phyloP scores from a whole-genome alignment of 164 flowering plant genomes.

The Protea cynaroides region DNA sequence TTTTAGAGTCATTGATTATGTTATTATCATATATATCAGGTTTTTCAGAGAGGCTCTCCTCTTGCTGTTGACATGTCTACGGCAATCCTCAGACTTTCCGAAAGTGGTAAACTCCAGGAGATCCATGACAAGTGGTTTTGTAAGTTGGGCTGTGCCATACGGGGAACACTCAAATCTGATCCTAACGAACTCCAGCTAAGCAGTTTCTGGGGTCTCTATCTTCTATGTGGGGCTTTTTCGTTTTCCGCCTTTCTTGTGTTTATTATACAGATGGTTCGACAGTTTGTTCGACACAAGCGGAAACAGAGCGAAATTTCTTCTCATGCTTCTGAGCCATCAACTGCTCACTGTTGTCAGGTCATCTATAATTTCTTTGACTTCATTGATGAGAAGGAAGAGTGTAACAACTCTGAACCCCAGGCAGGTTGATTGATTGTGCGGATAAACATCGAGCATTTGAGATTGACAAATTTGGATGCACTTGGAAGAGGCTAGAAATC shows the following conservation, averaged over 20 bases:
- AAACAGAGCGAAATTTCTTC: conserved; percentile 21
- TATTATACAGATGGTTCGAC: conserved; percentile 36
- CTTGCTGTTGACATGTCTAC: conserved; percentile 63
- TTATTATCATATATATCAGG: conserved; percentile 26
- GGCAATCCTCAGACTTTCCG: conserved; percentile 59
- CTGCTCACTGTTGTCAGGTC: conserved; percentile 27
- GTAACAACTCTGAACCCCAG: conserved; percentile 20
- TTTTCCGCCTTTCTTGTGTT: conserved; percentile 38
- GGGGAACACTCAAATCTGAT: conserved; percentile 13
- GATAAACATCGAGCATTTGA: background rate
- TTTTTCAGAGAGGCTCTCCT: conserved; percentile 58
- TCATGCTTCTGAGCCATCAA: conserved; percentile 20
- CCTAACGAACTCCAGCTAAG: conserved; percentile 49
- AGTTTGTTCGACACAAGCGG: conserved; percentile 37
- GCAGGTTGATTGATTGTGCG: conserved; percentile 10
- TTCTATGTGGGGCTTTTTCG: conserved; percentile 40
- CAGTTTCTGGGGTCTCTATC: conserved; percentile 71
- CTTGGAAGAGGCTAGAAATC: background rate
- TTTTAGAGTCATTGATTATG: background rate
- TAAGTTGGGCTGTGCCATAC: conserved; percentile 31
- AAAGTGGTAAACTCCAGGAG: conserved; percentile 44
- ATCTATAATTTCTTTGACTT: conserved; percentile 48
- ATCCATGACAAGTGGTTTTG: conserved; percentile 58
- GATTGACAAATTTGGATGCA: background rate
- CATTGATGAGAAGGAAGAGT: conserved; percentile 66